Percentiles rank a stretch among this genome's conserved stretches.
These are phyloP conservation scores for Pseudopyrenochaeta lycopersici DNA, from an alignment of 2,329 filamentous ascomycete species.

Conservation along the genomic window DNA sequence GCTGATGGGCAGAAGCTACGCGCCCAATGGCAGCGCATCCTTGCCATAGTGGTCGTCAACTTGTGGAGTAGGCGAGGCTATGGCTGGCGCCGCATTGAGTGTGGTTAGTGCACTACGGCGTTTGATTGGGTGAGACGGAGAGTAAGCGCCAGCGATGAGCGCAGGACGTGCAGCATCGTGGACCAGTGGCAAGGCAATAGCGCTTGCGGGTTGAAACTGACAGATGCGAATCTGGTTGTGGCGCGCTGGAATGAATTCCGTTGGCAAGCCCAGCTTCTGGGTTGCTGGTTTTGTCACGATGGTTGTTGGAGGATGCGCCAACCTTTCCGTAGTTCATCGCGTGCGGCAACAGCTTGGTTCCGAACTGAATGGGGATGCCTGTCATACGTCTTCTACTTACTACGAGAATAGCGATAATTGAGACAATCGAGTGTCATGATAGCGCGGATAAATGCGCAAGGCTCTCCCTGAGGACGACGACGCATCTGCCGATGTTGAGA, in stretches of 20 bases:
- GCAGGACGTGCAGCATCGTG: slow-evolving; percentile 26
- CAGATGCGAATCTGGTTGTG: slow-evolving; percentile 16
- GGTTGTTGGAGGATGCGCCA: slow-evolving; percentile 8
- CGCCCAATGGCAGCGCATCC: slow-evolving; percentile 29
- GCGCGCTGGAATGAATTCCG: slow-evolving; percentile 15
- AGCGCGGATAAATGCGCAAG: background rate
- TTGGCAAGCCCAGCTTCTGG: slow-evolving; percentile 2
- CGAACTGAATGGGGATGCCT: background rate
- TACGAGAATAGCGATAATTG: background rate
- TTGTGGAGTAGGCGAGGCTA: slow-evolving; percentile 23
- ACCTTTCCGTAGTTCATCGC: background rate
- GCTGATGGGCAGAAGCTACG: slow-evolving; percentile 14
- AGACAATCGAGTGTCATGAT: background rate
- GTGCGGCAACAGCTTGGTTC: background rate
- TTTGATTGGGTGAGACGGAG: slow-evolving; percentile 24
- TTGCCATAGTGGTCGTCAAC: slow-evolving; percentile 24
- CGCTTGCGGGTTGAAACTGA: slow-evolving; percentile 39
- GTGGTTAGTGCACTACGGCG: slow-evolving; percentile 4
- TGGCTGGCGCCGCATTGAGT: slow-evolving; percentile 28
- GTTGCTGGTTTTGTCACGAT: slow-evolving; percentile 1
- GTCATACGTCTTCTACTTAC: background rate
- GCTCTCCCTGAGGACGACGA: slow-evolving; percentile 1
- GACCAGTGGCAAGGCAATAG: slow-evolving; percentile 42
- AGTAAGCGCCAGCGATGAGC: slow-evolving; percentile 32
- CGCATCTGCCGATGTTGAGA: background rate